Evolutionary conservation across 2,329 filamentous ascomycete species (phyloP).

Genomic region (Periconia macrospinosa): DNA sequence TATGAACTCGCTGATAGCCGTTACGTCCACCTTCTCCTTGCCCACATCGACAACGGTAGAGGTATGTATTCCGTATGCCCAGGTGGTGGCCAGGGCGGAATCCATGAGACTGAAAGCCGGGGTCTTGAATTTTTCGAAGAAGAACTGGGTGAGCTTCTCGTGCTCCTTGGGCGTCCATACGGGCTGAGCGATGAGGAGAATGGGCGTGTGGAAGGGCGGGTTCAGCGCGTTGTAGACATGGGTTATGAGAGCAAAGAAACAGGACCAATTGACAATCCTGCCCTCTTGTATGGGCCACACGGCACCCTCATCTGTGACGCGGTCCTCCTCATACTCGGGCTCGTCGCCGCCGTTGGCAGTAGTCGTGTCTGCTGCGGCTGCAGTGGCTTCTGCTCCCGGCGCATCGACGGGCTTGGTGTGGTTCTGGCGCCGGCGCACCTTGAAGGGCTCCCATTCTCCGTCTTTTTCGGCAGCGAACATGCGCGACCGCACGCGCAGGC

Average conservation of each 20-base stretch:
- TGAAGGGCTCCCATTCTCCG: slow-evolving; percentile 79
- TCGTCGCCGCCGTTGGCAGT: slow-evolving; percentile 58
- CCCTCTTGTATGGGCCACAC: slow-evolving; percentile 84
- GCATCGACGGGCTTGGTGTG: slow-evolving; percentile 19
- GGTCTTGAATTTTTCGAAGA: slow-evolving; percentile 96
- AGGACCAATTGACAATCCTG: slow-evolving; percentile 84
- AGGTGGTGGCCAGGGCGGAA: slow-evolving; percentile 77
- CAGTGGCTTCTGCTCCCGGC: slow-evolving; percentile 19
- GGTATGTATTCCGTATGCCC: slow-evolving; percentile 78
- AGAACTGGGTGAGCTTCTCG: slow-evolving; percentile 86
- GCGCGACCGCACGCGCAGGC: slow-evolving; percentile 82
- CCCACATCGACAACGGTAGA: slow-evolving; percentile 91
- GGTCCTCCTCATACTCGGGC: slow-evolving; percentile 81
- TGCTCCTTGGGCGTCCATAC: slow-evolving; percentile 87
- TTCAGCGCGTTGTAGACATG: slow-evolving; percentile 89
- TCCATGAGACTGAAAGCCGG: slow-evolving; percentile 91
- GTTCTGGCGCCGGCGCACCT: slow-evolving; percentile 62
- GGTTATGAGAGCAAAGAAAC: slow-evolving; percentile 89
- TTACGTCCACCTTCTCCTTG: slow-evolving; percentile 88
- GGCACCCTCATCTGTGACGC: slow-evolving; percentile 83
- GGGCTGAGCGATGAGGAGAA: slow-evolving; percentile 86
- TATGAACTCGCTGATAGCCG: slow-evolving; percentile 81
- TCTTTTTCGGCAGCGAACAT: slow-evolving; percentile 84
- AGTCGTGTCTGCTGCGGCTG: slow-evolving; percentile 24
- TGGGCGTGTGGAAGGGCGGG: slow-evolving; percentile 90